Percentiles rank a stretch among this genome's conserved stretches.
Conservation (phyloP, 352 stramenopile genomes). For the Globisporangium megalacanthum region DNA sequence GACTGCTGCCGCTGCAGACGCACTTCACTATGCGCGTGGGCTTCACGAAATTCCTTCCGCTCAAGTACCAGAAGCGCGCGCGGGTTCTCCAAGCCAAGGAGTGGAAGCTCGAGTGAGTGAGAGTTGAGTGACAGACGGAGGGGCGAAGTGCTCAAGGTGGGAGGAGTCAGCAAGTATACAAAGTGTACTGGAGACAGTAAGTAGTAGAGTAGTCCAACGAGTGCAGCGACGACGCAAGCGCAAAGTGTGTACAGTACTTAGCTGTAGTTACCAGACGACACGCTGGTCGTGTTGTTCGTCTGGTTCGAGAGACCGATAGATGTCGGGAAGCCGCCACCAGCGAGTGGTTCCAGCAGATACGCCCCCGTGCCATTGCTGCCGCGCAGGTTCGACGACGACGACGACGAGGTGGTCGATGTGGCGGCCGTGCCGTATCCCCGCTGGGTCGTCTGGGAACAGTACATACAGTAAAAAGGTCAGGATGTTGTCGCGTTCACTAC, state of each 20-base stretch:
- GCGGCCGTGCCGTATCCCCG: conserved; percentile 31
- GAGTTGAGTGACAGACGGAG: not conserved
- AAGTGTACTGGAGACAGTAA: too few species aligned
- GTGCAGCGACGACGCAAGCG: not conserved
- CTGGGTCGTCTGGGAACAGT: conserved; percentile 27
- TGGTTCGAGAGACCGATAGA: conserved; percentile 15
- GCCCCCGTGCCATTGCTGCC: conserved; percentile 43
- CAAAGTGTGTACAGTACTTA: not conserved
- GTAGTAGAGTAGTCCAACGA: too few species aligned
- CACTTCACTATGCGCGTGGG: conserved; percentile 42
- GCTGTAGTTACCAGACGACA: conserved; percentile 5
- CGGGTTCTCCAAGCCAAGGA: conserved; percentile 12
- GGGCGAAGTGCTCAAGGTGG: not conserved
- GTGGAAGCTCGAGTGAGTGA: conserved; percentile 8
- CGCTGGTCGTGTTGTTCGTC: not conserved
- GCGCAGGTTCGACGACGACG: conserved; percentile 29
- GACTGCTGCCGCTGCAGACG: conserved; percentile 36
- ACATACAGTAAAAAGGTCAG: not conserved
- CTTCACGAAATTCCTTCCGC: conserved; percentile 48
- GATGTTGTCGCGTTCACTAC: not conserved
- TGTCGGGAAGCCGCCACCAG: conserved; percentile 32
- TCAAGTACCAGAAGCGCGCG: conserved; percentile 21
- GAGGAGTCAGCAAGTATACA: not conserved
- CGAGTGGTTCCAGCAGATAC: conserved; percentile 39
- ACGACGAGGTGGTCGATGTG: conserved; percentile 11